These are phyloP conservation scores for Scheffersomyces ergatensis DNA, from an alignment of 805 yeast genomes.

Conservation along the genomic window DNA sequence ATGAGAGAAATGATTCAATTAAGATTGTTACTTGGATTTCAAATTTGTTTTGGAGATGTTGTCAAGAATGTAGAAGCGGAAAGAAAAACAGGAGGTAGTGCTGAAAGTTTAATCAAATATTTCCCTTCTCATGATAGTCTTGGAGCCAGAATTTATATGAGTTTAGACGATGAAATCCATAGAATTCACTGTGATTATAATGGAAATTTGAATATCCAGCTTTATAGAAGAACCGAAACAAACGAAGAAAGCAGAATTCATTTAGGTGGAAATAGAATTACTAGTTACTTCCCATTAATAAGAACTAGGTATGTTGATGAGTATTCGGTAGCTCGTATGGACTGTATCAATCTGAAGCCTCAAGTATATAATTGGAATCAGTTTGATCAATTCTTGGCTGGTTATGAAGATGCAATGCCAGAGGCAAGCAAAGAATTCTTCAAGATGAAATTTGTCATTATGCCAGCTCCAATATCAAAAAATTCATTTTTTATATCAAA, in stretches of 20 bases:
- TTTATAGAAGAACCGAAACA: constrained; percentile 41
- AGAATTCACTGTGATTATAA: constrained; percentile 71
- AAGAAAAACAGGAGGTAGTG: constrained; percentile 53
- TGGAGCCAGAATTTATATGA: constrained; percentile 70
- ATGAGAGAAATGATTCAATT: constrained; percentile 85
- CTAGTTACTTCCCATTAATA: constrained; percentile 39
- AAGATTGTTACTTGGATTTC: constrained; percentile 84
- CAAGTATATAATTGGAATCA: constrained; percentile 81
- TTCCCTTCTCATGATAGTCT: constrained; percentile 44
- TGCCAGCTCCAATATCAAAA: constrained; percentile 74
- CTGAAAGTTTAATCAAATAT: constrained; percentile 55
- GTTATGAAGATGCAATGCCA: constrained; percentile 73
- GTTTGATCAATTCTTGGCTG: constrained; percentile 88
- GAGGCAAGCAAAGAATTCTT: constrained; percentile 53
- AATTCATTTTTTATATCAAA: constrained; percentile 46
- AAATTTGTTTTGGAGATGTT: constrained; percentile 72
- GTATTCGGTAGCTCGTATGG: constrained; percentile 57
- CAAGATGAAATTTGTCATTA: constrained; percentile 77
- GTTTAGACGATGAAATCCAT: constrained; percentile 82
- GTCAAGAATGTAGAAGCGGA: constrained; percentile 66
- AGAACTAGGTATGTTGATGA: constrained; percentile 76
- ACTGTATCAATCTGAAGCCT: constrained; percentile 52
- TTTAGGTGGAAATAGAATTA: constrained; percentile 8
- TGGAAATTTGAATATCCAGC: constrained; percentile 75
- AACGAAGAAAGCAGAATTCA: constrained; percentile 7